Conservation (phyloP, 1,284 basidiomycete genomes). For the Boletus calvinii region DNA sequence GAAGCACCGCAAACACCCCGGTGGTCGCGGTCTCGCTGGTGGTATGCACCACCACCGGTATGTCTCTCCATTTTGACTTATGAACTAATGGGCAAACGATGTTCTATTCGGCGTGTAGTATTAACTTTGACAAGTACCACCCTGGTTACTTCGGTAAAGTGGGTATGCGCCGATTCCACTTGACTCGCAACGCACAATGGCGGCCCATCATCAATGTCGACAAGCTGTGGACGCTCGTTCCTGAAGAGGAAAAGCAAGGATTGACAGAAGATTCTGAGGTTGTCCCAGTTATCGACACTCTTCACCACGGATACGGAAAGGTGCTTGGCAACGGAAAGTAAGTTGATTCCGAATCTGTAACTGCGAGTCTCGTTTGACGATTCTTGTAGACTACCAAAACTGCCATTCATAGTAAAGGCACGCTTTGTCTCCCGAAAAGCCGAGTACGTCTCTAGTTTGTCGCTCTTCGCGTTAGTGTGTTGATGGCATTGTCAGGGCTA, state of each 20-base stretch:
- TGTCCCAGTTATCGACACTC: conserved; percentile 90
- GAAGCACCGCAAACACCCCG: conserved; percentile 99
- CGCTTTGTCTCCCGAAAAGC: conserved; percentile 89
- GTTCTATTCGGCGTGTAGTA: conserved; percentile 42
- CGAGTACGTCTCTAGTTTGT: conserved; percentile 61
- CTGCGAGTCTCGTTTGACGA: conserved; percentile 1
- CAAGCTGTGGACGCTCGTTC: conserved; percentile 85
- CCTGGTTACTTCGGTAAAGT: conserved; percentile 99
- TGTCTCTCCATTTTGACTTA: conserved; percentile 31
- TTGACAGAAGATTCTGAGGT: conserved; percentile 68
- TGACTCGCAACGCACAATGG: conserved; percentile 90
- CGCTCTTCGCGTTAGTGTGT: background rate
- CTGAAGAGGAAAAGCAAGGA: conserved; percentile 73
- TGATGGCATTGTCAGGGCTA: conserved; percentile 47
- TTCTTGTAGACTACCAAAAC: conserved; percentile 62
- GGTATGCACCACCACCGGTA: conserved; percentile 99
- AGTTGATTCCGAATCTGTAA: conserved; percentile 33
- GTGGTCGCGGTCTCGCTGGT: conserved; percentile 99
- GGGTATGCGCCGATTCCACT: conserved; percentile 98
- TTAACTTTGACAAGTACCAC: conserved; percentile 94
- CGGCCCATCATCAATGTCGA: conserved; percentile 96
- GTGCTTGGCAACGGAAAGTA: conserved; percentile 86
- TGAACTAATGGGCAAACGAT: background rate
- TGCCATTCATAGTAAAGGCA: conserved; percentile 95
- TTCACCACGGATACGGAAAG: conserved; percentile 87